Evolutionary conservation across 176 grass and related monocot genomes (phyloP).

Genomic region (Avena eriantha): DNA sequence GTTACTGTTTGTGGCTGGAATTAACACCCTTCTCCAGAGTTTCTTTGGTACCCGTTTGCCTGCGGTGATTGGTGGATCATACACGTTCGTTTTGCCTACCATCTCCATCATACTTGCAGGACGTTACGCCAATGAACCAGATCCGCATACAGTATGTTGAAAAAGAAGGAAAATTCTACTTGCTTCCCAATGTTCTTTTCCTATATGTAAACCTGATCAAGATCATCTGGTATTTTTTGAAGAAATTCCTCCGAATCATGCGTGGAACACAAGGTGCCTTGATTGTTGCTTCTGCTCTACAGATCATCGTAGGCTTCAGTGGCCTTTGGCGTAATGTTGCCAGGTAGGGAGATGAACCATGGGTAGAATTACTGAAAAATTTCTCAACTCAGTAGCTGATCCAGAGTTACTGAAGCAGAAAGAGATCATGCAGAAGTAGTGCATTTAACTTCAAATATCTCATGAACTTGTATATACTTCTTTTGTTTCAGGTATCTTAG

Average conservation of each 20-base stretch:
- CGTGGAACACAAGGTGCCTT: slow-evolving; percentile 94
- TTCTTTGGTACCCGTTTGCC: slow-evolving; percentile 94
- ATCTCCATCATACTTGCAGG: slow-evolving; percentile 94
- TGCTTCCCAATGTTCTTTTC: slow-evolving; percentile 35
- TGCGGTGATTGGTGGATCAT: slow-evolving; percentile 89
- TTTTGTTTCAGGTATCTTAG: slow-evolving; percentile 81
- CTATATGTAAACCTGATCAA: slow-evolving; percentile 43
- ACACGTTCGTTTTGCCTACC: slow-evolving; percentile 92
- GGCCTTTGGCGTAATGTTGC: slow-evolving; percentile 98
- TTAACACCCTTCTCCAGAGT: slow-evolving; percentile 95
- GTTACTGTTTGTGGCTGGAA: slow-evolving; percentile 85
- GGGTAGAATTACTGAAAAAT: background rate
- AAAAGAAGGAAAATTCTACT: background rate
- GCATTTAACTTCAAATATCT: background rate
- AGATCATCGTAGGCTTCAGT: slow-evolving; percentile 97
- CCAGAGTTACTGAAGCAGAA: background rate
- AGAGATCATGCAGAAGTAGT: slow-evolving; percentile 18
- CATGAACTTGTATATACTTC: slow-evolving; percentile 12
- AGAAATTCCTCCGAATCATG: slow-evolving; percentile 98
- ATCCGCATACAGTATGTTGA: slow-evolving; percentile 69
- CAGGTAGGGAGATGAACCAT: slow-evolving; percentile 56
- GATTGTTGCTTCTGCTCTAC: slow-evolving; percentile 93
- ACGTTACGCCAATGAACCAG: slow-evolving; percentile 78
- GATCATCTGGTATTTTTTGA: slow-evolving; percentile 29
- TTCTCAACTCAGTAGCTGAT: too few relatives aligned